These are phyloP conservation scores for Ascochyta fabae DNA, from an alignment of 2,329 filamentous ascomycete species.

Conservation along the genomic window DNA sequence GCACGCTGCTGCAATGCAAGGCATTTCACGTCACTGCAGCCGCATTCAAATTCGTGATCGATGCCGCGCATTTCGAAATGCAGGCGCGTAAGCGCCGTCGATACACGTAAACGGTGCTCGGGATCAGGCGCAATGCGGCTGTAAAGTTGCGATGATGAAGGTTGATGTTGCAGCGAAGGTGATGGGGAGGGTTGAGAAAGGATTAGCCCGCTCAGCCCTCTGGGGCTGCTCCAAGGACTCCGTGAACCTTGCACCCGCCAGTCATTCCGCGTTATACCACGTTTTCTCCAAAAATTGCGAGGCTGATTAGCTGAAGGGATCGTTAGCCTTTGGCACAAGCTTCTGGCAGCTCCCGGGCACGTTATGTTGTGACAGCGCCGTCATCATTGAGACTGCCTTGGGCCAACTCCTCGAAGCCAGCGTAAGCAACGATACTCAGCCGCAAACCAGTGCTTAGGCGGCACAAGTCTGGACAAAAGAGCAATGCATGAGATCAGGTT, in stretches of 20 bases:
- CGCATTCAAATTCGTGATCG: conserved; percentile 35
- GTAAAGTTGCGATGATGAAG: conserved; percentile 4
- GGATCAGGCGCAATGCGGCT: conserved; percentile 2
- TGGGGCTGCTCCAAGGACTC: conserved; percentile 18
- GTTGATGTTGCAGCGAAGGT: conserved; percentile 14
- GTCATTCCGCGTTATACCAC: conserved; percentile 24
- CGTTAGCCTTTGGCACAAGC: conserved; percentile 3
- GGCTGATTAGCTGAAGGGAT: conserved; percentile 37
- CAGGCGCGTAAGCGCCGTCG: conserved; percentile 22
- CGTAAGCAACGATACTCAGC: conserved; percentile 5
- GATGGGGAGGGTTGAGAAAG: conserved; percentile 20
- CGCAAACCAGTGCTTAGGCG: conserved; percentile 1
- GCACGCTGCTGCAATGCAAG: conserved; percentile 36
- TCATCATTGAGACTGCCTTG: conserved; percentile 14
- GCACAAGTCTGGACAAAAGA: background rate
- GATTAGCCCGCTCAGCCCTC: conserved; percentile 28
- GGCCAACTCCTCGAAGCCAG: conserved; percentile 3
- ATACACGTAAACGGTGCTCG: conserved; percentile 8
- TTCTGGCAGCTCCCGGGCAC: background rate
- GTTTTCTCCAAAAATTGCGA: conserved; percentile 30
- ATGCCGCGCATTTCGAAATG: conserved; percentile 27
- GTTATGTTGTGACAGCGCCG: conserved; percentile 3
- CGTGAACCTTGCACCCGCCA: conserved; percentile 39
- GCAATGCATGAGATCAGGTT: background rate
- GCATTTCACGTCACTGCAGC: conserved; percentile 38